Evolutionary conservation across 164 flowering plant genomes (phyloP), one percentile per base, ranked within the genome.

Genomic region (Taxillus chinensis): DNA sequence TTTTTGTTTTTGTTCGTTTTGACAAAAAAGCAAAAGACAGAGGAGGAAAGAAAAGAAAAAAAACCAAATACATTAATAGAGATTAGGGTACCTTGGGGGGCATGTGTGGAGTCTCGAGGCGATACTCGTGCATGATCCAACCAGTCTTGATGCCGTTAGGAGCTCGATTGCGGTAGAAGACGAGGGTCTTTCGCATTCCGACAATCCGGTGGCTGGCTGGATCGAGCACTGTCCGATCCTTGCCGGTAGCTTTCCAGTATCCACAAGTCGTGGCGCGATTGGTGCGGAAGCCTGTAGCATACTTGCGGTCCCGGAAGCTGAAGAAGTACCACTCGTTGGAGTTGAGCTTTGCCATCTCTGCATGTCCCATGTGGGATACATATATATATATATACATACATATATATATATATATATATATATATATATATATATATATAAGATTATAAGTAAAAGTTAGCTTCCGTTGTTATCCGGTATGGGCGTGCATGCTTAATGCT

Each of bases 51-150:
- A 27, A 27, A 27, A 27, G 27, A 27, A 27, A 27, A 27, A 27
- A 27, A 27, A 27, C 27, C 27, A 27, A 27, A 27, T 27, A 27
- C 27, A 27, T 27, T 27, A 27, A 27, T 27, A 27, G 27, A 27
- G 2, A 2, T 0, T 0, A 27, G 27, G 5, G 7, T 3, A 89
- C 90, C 87, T 85, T 86, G 5, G 92, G 90, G 67, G 89, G 83
- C 74, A 70, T 77, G 38, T 76, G 76, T 3, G 83, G 84, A 66
- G 73, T 80, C 73, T 86, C 89, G 3, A 85, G 67, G 49, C 96
- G 91, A 68, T 87, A 90, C 71, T 90, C 96, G 52, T 90, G 95
- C 96, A 90, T 90, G 70, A 90, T 79, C 96, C 96, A 90, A 17
- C 84, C 86, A 10, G 86, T 84, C 68, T 84, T 89, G 77, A 82